phyloP scores from a whole-genome alignment of 75 land plant genomes.

The Chamaecyparis obtusa region DNA sequence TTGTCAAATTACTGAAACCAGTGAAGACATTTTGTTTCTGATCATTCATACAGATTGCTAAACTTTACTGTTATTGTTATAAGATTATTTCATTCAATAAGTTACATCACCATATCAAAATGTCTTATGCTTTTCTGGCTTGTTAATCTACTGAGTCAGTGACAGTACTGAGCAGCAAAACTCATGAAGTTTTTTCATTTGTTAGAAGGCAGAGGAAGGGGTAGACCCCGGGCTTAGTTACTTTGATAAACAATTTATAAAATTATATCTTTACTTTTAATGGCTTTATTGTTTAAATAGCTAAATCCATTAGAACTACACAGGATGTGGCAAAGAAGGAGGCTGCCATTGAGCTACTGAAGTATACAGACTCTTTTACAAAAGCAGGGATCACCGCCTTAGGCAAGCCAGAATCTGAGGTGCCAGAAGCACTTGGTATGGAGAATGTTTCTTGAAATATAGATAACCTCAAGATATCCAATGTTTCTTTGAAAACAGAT shows the following conservation, averaged over 20 bases:
- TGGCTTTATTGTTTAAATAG: not conserved
- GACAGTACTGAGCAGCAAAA: not conserved
- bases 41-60: not conserved
- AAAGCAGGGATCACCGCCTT: constrained; percentile 9
- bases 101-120: not conserved
- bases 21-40: not conserved
- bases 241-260: not conserved
- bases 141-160: not conserved
- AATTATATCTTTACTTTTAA: not conserved
- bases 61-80: not conserved
- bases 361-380: constrained; percentile 18
- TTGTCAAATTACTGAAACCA: not conserved
- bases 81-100: too few species aligned
- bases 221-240: too few species aligned
- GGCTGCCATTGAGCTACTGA: constrained; percentile 25
- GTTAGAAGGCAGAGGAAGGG: too few species aligned
- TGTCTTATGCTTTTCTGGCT: not conserved
- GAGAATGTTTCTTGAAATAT: not conserved
- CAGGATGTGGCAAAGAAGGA: constrained; percentile 20
- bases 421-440: constrained; percentile 2
- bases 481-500: not conserved
- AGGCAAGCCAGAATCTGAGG: not conserved
- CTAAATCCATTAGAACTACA: not conserved
- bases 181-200: not conserved
- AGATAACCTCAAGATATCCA: not conserved